A percentile compares a stretch with the other conserved stretches of the same genome.
These are phyloP conservation scores for Aspergillus arachidicola DNA, from an alignment of 2,329 filamentous ascomycete species.

Conservation along the genomic window DNA sequence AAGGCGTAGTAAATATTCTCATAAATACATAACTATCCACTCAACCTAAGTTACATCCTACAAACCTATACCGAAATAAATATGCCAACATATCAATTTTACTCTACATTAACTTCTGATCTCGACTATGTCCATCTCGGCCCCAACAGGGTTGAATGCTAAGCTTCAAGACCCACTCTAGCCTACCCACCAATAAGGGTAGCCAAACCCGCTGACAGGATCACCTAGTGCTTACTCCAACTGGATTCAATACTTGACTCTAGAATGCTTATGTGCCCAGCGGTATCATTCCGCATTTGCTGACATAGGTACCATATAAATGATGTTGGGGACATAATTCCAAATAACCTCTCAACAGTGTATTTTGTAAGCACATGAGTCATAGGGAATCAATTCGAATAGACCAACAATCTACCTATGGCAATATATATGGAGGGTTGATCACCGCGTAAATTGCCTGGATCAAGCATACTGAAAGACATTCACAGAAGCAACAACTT, in stretches of 20 bases:
- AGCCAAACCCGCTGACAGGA: no score
- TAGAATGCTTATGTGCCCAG: not conserved
- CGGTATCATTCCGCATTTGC: not conserved
- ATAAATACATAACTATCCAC: no score
- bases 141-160: not conserved
- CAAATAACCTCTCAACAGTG: not conserved
- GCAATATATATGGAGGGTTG: not conserved
- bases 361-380: not conserved
- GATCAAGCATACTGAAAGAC: not conserved
- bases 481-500: not conserved
- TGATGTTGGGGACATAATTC: not conserved
- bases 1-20: fast-evolving
- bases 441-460: no score
- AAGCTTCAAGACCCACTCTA: not conserved
- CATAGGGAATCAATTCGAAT: not conserved
- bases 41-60: no score
- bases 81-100: not conserved
- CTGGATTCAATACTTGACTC: not conserved
- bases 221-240: not conserved
- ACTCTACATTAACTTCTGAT: not conserved
- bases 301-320: not conserved
- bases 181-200: not conserved
- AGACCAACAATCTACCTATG: not conserved
- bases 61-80: not conserved
- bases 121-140: no score